phyloP scores from a whole-genome alignment of 2,329 filamentous ascomycete genomes.

The Xylaria polymorpha region DNA sequence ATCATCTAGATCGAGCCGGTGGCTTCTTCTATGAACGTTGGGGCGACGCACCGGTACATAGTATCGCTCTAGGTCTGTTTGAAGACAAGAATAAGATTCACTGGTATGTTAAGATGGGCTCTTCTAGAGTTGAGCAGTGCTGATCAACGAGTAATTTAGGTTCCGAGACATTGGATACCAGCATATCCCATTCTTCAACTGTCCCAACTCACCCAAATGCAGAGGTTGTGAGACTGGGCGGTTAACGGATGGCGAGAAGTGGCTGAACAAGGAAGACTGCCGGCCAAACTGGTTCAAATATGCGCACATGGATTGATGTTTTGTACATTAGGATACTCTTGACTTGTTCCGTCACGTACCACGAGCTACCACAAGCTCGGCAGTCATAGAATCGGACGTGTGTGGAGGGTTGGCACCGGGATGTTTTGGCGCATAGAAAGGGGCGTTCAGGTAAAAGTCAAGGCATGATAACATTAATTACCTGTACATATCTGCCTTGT shows the following conservation, averaged over 20 bases:
- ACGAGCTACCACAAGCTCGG: slow-evolving; percentile 40
- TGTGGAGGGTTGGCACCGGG: slow-evolving; percentile 27
- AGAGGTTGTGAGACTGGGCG: slow-evolving; percentile 86
- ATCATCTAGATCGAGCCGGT: slow-evolving; percentile 91
- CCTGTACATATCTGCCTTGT: slow-evolving; percentile 39
- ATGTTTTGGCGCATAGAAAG: slow-evolving; percentile 41
- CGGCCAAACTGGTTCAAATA: slow-evolving; percentile 98
- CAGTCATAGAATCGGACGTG: slow-evolving; percentile 21
- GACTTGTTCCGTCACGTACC: slow-evolving; percentile 43
- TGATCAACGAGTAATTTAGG: slow-evolving; percentile 63
- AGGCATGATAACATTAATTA: slow-evolving; percentile 37
- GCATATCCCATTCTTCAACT: slow-evolving; percentile 98
- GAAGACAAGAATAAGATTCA: slow-evolving; percentile 92
- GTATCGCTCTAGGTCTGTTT: slow-evolving; percentile 90
- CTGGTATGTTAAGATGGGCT: slow-evolving; percentile 70
- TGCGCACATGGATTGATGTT: slow-evolving; percentile 76
- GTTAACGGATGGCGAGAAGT: slow-evolving; percentile 89
- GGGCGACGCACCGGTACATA: slow-evolving; percentile 98
- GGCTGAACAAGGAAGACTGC: slow-evolving; percentile 91
- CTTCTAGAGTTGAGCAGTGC: slow-evolving; percentile 26
- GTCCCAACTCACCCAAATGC: slow-evolving; percentile 95
- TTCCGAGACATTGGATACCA: slow-evolving; percentile 99
- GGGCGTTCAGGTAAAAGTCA: slow-evolving; percentile 36
- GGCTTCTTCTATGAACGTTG: slow-evolving; percentile 99
- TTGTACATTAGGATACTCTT: slow-evolving; percentile 33